Percentiles rank a stretch among this genome's conserved stretches.
Conservation (phyloP, 139 green algal genomes). For the Chlamydomonas sp. region DNA sequence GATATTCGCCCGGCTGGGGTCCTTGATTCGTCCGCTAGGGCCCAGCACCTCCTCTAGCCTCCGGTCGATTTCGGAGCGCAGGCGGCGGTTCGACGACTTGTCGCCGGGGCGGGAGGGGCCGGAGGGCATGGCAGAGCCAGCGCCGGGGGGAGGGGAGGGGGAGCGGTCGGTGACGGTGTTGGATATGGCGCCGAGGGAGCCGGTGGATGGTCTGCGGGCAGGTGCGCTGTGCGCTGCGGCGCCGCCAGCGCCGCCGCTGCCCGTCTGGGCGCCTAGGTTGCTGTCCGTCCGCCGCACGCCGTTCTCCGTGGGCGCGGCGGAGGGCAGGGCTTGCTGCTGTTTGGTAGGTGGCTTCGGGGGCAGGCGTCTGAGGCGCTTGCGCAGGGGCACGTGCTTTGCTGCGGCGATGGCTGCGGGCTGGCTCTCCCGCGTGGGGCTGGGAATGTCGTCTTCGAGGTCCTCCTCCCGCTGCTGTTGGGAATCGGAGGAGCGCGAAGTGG, state of each 20-base stretch:
- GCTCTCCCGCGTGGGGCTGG: neutral
- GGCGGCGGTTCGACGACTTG: constrained; percentile 10
- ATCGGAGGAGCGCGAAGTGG: neutral
- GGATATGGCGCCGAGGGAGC: too few relatives aligned
- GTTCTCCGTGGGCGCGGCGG: neutral
- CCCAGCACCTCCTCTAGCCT: constrained; percentile 75
- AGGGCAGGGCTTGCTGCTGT: neutral
- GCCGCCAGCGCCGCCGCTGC: too few relatives aligned
- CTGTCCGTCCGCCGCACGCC: neutral
- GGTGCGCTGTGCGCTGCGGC: too few relatives aligned
- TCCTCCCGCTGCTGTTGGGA: neutral
- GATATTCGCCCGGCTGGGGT: constrained; percentile 60
- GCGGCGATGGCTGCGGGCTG: constrained; percentile 2
- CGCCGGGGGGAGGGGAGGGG: too few relatives aligned
- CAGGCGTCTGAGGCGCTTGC: constrained; percentile 23
- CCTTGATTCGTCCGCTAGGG: constrained; percentile 61
- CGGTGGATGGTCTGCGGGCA: too few relatives aligned
- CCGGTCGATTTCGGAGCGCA: constrained; percentile 85
- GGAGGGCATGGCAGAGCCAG: too few relatives aligned
- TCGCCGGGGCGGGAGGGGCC: too few relatives aligned
- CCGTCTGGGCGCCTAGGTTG: too few relatives aligned
- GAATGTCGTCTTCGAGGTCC: constrained; percentile 11
- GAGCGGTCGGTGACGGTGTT: too few relatives aligned
- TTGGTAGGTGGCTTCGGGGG: neutral
- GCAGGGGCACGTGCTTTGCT: constrained; percentile 35